phyloP scores from a whole-genome alignment of 768 basidiomycete genomes.

The Rhodotorula paludigena region DNA sequence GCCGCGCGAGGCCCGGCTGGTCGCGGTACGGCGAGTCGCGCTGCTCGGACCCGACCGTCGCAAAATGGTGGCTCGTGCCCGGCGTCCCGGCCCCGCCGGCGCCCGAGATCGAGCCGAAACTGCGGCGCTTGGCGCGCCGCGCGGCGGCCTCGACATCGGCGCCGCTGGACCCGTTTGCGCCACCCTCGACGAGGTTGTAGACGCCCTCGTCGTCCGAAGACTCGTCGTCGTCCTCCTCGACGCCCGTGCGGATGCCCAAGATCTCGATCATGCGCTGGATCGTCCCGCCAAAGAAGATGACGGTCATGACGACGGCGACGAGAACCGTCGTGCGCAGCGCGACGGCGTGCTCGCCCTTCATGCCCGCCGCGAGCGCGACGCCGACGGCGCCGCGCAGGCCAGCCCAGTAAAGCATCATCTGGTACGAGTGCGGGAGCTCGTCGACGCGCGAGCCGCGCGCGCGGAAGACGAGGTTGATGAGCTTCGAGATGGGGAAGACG shows the following conservation, averaged over 20 bases:
- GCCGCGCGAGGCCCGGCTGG: not conserved
- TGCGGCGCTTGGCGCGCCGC: slow-evolving; percentile 8
- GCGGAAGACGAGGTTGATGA: slow-evolving; percentile 84
- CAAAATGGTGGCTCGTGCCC: not conserved
- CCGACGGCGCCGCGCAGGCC: slow-evolving; percentile 94
- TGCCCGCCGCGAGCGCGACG: slow-evolving; percentile 91
- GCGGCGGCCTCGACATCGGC: slow-evolving; percentile 5
- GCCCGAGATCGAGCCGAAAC: not conserved
- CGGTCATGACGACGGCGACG: slow-evolving; percentile 89
- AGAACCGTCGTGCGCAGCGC: slow-evolving; percentile 89
- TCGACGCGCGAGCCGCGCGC: slow-evolving; percentile 82
- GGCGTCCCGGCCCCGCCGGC: not conserved
- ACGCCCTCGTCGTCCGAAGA: slow-evolving; percentile 49
- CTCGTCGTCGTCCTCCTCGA: slow-evolving; percentile 80
- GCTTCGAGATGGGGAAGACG: slow-evolving; percentile 89
- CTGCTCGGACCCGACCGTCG: not conserved
- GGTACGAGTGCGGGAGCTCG: slow-evolving; percentile 93
- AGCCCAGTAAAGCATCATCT: slow-evolving; percentile 99
- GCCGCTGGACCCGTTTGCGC: slow-evolving; percentile 4
- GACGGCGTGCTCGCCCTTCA: slow-evolving; percentile 82
- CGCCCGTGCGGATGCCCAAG: slow-evolving; percentile 88
- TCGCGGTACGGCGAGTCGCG: slow-evolving; percentile 15
- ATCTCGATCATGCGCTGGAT: slow-evolving; percentile 94
- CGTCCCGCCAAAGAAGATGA: slow-evolving; percentile 93
- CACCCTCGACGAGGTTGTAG: slow-evolving; percentile 15